Evolutionary conservation across 2,329 filamentous ascomycete species (phyloP).

Genomic region (Fusarium siculi): DNA sequence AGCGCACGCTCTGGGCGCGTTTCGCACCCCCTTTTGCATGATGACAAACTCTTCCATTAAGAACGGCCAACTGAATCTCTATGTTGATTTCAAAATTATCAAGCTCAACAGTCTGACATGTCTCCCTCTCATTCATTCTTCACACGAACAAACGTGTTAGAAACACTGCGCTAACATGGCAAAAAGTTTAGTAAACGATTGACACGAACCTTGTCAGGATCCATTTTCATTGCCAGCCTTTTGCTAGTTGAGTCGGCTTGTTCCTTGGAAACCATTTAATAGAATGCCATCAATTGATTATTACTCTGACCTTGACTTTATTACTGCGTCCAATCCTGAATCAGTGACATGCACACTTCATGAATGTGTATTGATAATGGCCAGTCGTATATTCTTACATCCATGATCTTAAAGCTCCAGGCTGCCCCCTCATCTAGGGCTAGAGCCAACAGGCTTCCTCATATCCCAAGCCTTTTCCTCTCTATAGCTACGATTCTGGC

Average conservation of each 20-base stretch:
- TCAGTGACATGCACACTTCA: not conserved
- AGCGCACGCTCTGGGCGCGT: constrained; percentile 10
- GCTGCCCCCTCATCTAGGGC: too few species aligned
- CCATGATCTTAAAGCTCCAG: not conserved
- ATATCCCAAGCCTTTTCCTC: not conserved
- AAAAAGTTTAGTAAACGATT: constrained; percentile 26
- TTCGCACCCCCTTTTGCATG: constrained; percentile 48
- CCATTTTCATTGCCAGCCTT: not conserved
- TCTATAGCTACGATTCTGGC: not conserved
- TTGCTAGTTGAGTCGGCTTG: not conserved
- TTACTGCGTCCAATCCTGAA: not conserved
- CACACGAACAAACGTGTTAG: not conserved
- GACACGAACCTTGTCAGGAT: not conserved
- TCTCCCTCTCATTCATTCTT: constrained; percentile 12
- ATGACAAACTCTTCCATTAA: constrained; percentile 69
- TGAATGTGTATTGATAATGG: not conserved
- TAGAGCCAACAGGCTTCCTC: not conserved
- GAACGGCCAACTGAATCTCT: constrained; percentile 73
- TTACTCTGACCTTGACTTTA: not conserved
- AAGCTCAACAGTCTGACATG: constrained; percentile 73
- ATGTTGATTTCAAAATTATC: constrained; percentile 69
- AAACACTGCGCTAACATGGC: constrained; percentile 40
- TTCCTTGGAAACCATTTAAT: not conserved
- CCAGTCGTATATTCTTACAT: not conserved
- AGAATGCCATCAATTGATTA: not conserved